Base-by-base conservation (phyloP, 352 stramenopile species). In the Thraustotheca clavata region DNA sequence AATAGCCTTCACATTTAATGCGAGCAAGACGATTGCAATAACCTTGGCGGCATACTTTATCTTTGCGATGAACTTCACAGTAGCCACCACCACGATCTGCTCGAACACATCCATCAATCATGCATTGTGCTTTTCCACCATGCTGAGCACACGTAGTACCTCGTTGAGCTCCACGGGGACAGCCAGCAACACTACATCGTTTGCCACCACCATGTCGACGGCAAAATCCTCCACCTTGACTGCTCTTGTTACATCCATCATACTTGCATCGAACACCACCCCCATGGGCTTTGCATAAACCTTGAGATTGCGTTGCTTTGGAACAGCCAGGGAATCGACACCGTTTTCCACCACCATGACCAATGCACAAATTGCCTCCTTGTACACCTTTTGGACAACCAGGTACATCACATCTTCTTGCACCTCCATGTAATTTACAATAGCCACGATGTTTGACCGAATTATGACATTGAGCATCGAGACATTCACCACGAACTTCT, bases 401-500 rank as follows among this genome's bases (percentile, higher is more conserved):
- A 18, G 33, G 16, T 4, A 67, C 41, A 3, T 29, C 49, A 33
- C 59, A 67, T 5, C 59, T 41, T 14, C 49, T 20, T 29, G 29
- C 46, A 22, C 59, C 59, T 6, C 59, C 59, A 41, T 67, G 59
- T 14, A 24, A 4, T 35, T 67, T 67, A 39, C 59, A 67, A 26
- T 69, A 54, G 1, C 68, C 68, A 27, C 68, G 65, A 47, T 63
- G 59, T 39, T 72, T 69, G 22, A 72, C 68, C 22, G 62, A 26
- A 54, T 73, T 62, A 24, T 55, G 57, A 52, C 68, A 73, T n/a
- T 43, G n/a, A 4, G 16, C 5, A 29, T 62, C 54, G 7, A 62
- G 26, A 40, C 54, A 62, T 31, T 62, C 24, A 26, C 54, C 54
- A 12, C 12, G 8, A 1, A 62, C 54, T 34, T 62, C 54, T 0